Base-by-base conservation (phyloP, 805 yeast genomes). In the Yarrowia deformans region DNA sequence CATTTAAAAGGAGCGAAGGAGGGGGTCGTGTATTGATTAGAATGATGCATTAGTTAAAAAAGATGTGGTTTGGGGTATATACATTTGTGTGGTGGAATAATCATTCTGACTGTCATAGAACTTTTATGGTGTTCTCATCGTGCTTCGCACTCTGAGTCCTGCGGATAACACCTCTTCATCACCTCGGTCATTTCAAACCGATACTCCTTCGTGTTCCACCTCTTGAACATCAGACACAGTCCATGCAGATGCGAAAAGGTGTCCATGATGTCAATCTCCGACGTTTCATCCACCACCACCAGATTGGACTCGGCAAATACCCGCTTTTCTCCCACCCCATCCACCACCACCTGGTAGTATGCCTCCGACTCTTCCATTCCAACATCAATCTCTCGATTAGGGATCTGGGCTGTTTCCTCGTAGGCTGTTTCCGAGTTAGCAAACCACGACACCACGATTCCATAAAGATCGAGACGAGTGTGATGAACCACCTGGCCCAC, bases 291-390 rank as follows among this genome's bases (percentile, higher is more conserved):
- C 8, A 60, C 66, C 13, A 60, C 52, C 12, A 23, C 52, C 43
- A 60, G n/a, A 18, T 60, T 60, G 8, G 66, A 60, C 18, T 60
- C 66, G 7, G 66, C 66, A 60, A 60, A 60, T 7, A 60, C 66
- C 18, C 66, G 13, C 19, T 60, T 60, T 60, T 60, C 66, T 4
- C 66, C 66, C 8, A 60, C 52, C 34, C 66, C 66, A 45, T 60
- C 66, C 1, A 60, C 66, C 18, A 60, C 66, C 40, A 60, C 66
- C 14, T 60, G 50, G 66, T 60, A 60, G 46, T 60, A 60, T 10
- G 66, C 66, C 10, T 60, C 66, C 4, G 66, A 60, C 52, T 60
- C 66, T 8, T 45, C 52, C 52, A 43, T 60, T 3, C 66, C 66
- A 8, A 60, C 66, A 13, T 60, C 66, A 6, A 39, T 60, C 34